Evolutionary conservation across 2,329 filamentous ascomycete genomes (phyloP).

Genomic region (Aspergillus brunneoviolaceus): DNA sequence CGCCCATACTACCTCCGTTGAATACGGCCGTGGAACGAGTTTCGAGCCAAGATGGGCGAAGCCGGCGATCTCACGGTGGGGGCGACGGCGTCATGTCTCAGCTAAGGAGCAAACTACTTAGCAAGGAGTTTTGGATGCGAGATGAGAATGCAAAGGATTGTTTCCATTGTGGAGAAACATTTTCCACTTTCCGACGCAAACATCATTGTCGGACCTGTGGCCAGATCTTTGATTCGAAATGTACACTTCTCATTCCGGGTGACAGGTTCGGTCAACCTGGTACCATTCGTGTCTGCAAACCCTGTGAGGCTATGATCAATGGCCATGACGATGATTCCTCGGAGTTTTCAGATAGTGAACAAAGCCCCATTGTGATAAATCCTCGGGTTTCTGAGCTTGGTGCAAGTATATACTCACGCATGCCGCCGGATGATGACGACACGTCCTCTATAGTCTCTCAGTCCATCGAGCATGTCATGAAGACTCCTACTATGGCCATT

Average conservation of each 20-base stretch:
- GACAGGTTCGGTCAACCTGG: slow-evolving; percentile 83
- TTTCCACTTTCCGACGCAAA: slow-evolving; percentile 91
- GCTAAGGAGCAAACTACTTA: slow-evolving; percentile 82
- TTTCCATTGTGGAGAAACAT: slow-evolving; percentile 85
- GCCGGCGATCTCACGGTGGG: slow-evolving; percentile 20
- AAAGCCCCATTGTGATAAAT: slow-evolving; percentile 62
- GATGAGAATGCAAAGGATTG: slow-evolving; percentile 98
- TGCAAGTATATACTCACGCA: slow-evolving; percentile 43
- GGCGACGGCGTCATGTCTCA: slow-evolving; percentile 50
- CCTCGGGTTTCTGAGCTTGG: slow-evolving; percentile 63
- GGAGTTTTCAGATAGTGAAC: slow-evolving; percentile 75
- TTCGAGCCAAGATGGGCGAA: slow-evolving; percentile 17
- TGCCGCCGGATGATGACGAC: slow-evolving; percentile 49
- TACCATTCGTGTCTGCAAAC: slow-evolving; percentile 85
- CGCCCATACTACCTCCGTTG: slow-evolving; percentile 38
- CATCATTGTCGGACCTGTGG: slow-evolving; percentile 94
- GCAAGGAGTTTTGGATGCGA: slow-evolving; percentile 98
- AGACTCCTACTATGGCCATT: slow-evolving; percentile 63
- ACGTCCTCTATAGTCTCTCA: slow-evolving; percentile 48
- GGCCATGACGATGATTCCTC: slow-evolving; percentile 88
- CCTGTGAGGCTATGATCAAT: slow-evolving; percentile 87
- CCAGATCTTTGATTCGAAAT: slow-evolving; percentile 98
- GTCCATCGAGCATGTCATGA: slow-evolving; percentile 47
- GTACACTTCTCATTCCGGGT: slow-evolving; percentile 86
- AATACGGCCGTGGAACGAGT: slow-evolving; percentile 31